A percentile compares a stretch with the other conserved stretches of the same genome.
phyloP scores from a whole-genome alignment of 306 rosid genomes.

The Gillenia trifoliata region DNA sequence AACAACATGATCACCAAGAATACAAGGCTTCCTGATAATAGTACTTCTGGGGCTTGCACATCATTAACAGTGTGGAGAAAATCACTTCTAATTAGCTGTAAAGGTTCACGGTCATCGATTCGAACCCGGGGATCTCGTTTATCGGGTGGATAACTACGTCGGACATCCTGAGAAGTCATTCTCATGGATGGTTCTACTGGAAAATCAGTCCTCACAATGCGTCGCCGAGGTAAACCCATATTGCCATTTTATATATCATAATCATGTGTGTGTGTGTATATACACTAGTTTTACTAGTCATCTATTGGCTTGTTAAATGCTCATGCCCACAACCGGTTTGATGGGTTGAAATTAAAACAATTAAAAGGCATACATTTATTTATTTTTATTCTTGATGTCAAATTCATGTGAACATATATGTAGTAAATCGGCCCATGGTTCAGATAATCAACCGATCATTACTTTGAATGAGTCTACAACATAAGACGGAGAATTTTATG shows the following conservation, averaged over 20 bases:
- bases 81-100: constrained; percentile 62
- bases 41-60: constrained; percentile 11
- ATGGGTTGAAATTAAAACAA: background rate
- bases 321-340: background rate
- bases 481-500: background rate
- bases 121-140: constrained; percentile 63
- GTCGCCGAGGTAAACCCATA: constrained; percentile 50
- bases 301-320: too few relatives aligned
- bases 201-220: constrained; percentile 59
- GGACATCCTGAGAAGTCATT: constrained; percentile 50
- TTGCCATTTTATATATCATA: background rate
- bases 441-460: background rate
- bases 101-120: constrained; percentile 77
- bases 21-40: constrained; percentile 13
- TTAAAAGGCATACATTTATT: too few relatives aligned
- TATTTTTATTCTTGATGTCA: background rate
- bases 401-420: too few relatives aligned
- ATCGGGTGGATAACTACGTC: constrained; percentile 74
- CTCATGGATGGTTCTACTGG: constrained; percentile 89
- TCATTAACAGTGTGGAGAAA: constrained; percentile 79
- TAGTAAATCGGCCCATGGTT: background rate
- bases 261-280: too few relatives aligned
- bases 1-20: constrained; percentile 16
- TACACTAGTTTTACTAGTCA: too few relatives aligned
- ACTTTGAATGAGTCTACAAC: background rate